Base-by-base conservation (phyloP, 768 basidiomycete genomes). In the Tubosaeta sp. region DNA sequence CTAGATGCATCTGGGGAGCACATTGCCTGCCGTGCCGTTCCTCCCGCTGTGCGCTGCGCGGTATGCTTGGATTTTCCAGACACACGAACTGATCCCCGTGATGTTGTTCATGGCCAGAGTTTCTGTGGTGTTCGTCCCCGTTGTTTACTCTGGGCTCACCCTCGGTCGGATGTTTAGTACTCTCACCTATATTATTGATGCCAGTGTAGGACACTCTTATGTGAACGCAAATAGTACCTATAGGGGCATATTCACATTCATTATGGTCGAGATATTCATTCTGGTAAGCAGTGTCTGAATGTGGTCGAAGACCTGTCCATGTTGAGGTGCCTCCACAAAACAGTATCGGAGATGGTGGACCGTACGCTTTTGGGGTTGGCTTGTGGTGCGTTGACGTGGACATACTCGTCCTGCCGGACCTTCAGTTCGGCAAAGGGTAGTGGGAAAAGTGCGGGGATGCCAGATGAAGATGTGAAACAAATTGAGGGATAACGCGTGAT, bases 171-270 rank as follows among this genome's bases (percentile, higher is more conserved):
- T 82, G 47, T 87, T 84, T 3, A 83, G 81, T 35, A 84, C 86
- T 1, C 74, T 95, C 19, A 86, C 91, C 0, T 94, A 92, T 62
- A 79, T 94, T 39, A 89, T 94, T 16, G 93, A 95, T 60, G 83
- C 90, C 7, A 95, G 95, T 62, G 71, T 74, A 8, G 93, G 93
- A 7, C 80, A 87, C 9, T 90, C 89, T 1, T 86, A 88, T 0
- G 80, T 83, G 9, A 90, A 91, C 0, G 69, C 75, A 39, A 94
- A 95, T 64, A 88, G 86, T 48, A 78, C 77, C 35, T 64, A 79
- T n/a, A 92, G n/a, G 38, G 91, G 92, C 0, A 35, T 77, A 3
- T 68, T 76, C 14, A 89, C 86, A 9, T 88, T 87, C 64, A 62
- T 88, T 12, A 82, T 82, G 1, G n/a, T n/a, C n/a, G 81, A 94